Evolutionary conservation across 2,329 filamentous ascomycete genomes (phyloP).

Genomic region (Pseudonectria buxi): DNA sequence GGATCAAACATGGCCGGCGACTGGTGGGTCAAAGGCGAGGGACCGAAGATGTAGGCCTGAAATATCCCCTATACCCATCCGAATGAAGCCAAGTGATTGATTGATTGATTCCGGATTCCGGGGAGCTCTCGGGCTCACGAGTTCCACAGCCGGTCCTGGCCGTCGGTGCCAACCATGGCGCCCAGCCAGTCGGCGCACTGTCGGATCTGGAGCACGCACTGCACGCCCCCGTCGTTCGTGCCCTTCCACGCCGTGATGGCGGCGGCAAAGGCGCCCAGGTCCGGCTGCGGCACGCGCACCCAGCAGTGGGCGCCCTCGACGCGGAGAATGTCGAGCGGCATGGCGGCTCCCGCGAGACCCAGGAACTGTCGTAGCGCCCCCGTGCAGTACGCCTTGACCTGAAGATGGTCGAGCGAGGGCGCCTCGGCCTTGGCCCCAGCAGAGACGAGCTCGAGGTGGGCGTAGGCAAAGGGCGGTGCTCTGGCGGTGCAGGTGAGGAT

Average conservation of each 20-base stretch:
- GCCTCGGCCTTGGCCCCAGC: conserved; percentile 15
- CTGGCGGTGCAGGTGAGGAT: conserved; percentile 47
- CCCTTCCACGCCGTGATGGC: conserved; percentile 61
- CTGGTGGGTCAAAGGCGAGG: neutral
- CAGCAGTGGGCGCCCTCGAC: conserved; percentile 50
- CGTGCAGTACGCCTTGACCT: conserved; percentile 55
- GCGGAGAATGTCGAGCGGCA: conserved; percentile 65
- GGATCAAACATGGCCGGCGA: too few species aligned
- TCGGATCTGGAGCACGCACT: conserved; percentile 46
- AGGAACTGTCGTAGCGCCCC: conserved; percentile 62
- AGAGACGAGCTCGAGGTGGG: conserved; percentile 44
- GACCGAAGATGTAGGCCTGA: conserved; percentile 18
- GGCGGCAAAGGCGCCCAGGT: conserved; percentile 54
- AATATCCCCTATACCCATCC: conserved; percentile 20
- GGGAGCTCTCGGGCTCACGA: conserved; percentile 23
- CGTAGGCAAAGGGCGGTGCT: conserved; percentile 49
- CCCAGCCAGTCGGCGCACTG: conserved; percentile 60
- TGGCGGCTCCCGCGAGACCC: conserved; percentile 59
- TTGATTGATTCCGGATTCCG: too few species aligned
- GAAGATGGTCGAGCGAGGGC: conserved; percentile 50
- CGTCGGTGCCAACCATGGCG: conserved; percentile 44
- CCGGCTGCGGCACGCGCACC: conserved; percentile 57
- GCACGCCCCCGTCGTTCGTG: conserved; percentile 32
- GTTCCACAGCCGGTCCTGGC: conserved; percentile 40
- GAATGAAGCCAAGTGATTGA: conserved; percentile 12